Percentiles rank a stretch among this genome's conserved stretches.
Evolutionary conservation across 2,329 filamentous ascomycete species (phyloP).

Genomic region (Fusarium pseudograminearum): DNA sequence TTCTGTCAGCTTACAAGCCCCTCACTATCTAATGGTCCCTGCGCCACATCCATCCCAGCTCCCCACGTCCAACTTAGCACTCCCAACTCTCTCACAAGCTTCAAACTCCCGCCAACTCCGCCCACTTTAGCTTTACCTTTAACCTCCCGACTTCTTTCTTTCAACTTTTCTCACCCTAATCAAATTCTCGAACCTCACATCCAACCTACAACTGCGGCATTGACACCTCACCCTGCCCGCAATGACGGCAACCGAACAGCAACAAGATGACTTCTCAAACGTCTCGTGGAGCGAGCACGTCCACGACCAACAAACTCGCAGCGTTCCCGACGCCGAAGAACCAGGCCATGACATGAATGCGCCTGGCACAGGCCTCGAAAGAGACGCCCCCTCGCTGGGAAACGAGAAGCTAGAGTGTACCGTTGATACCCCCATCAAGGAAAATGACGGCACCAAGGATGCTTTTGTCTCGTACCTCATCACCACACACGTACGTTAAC

Average conservation of each 20-base stretch:
- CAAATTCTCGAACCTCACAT: background rate
- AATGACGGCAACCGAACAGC: slow-evolving; percentile 62
- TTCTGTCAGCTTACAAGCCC: slow-evolving; percentile 5
- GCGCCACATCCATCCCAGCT: slow-evolving; percentile 37
- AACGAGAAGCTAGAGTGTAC: slow-evolving; percentile 84
- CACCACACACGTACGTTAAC: slow-evolving; percentile 78
- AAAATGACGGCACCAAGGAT: slow-evolving; percentile 96
- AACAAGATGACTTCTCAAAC: slow-evolving; percentile 79
- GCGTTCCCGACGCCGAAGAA: slow-evolving; percentile 43
- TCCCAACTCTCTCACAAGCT: slow-evolving; percentile 24
- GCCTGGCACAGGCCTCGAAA: slow-evolving; percentile 62
- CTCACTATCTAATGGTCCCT: slow-evolving; percentile 37
- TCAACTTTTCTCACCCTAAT: slow-evolving; percentile 2
- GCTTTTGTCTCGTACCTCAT: slow-evolving; percentile 96
- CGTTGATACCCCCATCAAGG: slow-evolving; percentile 88
- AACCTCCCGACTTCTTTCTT: background rate
- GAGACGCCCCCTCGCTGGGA: slow-evolving; percentile 73
- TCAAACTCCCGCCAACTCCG: slow-evolving; percentile 40
- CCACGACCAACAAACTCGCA: slow-evolving; percentile 53
- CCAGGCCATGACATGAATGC: slow-evolving; percentile 56
- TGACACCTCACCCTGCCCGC: slow-evolving; percentile 14
- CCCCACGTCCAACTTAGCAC: slow-evolving; percentile 31
- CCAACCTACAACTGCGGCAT: background rate
- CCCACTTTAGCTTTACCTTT: slow-evolving; percentile 16
- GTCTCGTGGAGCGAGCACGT: slow-evolving; percentile 80